Evolutionary conservation across 2,329 filamentous ascomycete species (phyloP).

Genomic region (Hymenoscyphus fraxineus): DNA sequence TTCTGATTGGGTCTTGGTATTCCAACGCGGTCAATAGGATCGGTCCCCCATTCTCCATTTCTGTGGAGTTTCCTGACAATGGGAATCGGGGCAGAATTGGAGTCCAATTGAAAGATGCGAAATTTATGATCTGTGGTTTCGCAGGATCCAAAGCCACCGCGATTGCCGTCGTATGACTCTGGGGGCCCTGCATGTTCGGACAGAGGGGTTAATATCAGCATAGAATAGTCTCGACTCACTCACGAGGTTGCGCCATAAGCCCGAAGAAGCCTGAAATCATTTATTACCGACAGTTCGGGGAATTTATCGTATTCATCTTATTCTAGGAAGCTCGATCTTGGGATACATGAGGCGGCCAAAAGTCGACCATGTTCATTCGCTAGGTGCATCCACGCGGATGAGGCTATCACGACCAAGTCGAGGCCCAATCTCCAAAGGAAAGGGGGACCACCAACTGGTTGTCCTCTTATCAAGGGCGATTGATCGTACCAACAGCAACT

Average conservation of each 20-base stretch:
- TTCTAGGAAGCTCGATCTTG: constrained; percentile 7
- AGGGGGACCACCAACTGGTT: neutral
- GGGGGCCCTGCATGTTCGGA: neutral
- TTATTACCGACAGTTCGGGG: neutral
- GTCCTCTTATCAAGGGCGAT: constrained; percentile 1
- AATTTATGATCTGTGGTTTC: neutral
- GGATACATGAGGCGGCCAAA: constrained; percentile 19
- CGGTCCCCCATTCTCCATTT: neutral
- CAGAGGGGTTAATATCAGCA: neutral
- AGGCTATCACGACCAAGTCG: neutral
- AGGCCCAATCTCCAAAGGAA: constrained; percentile 6
- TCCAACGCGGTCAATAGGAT: constrained; percentile 8
- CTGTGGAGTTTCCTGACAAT: constrained; percentile 12
- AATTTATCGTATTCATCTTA: constrained; percentile 8
- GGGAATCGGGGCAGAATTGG: constrained; percentile 13
- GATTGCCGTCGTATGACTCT: constrained; percentile 3
- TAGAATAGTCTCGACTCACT: constrained; percentile 3
- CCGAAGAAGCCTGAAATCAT: neutral
- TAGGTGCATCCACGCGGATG: constrained; percentile 6
- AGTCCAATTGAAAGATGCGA: constrained; percentile 12
- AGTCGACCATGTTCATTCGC: constrained; percentile 7
- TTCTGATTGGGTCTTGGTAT: constrained; percentile 14
- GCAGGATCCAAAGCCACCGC: neutral
- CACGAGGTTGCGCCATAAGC: neutral
- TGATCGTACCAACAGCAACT: constrained; percentile 22